A percentile compares a stretch with the other conserved stretches of the same genome.
Evolutionary conservation across 352 stramenopile genomes (phyloP).

Genomic region (Pythium aquatile): DNA sequence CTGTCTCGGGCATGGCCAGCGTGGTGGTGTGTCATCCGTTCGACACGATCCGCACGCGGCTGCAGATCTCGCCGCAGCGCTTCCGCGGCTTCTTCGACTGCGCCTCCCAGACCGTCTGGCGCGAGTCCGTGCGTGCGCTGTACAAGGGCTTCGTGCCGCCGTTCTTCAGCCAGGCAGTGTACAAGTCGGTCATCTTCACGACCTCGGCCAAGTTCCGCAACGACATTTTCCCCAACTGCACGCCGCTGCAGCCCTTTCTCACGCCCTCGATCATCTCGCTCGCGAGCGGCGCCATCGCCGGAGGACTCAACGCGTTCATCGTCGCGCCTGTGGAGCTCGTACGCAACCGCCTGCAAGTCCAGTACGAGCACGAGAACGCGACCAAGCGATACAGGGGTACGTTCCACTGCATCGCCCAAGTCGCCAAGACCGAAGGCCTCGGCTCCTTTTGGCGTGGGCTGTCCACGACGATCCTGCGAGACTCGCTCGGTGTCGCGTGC

Average conservation of each 20-base stretch:
- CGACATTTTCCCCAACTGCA: constrained; percentile 43
- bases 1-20: constrained; percentile 79
- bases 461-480: constrained; percentile 70
- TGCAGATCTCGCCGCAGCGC: constrained; percentile 68
- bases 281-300: constrained; percentile 53
- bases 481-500: constrained; percentile 80
- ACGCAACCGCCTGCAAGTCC: constrained; percentile 76
- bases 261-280: constrained; percentile 49
- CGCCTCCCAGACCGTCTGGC: constrained; percentile 53
- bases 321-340: constrained; percentile 79
- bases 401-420: constrained; percentile 54
- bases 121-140: constrained; percentile 61
- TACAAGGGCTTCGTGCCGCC: constrained; percentile 87
- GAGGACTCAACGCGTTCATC: constrained; percentile 71
- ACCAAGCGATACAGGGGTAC: constrained; percentile 53
- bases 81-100: constrained; percentile 68
- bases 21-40: constrained; percentile 82
- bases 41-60: constrained; percentile 83
- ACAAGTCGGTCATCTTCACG: constrained; percentile 90
- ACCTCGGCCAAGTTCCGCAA: constrained; percentile 57
- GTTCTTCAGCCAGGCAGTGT: constrained; percentile 85
- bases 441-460: constrained; percentile 75
- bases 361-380: constrained; percentile 55
- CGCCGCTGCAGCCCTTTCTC: constrained; percentile 32
- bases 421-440: constrained; percentile 57